A percentile compares a stretch with the other conserved stretches of the same genome.
These are phyloP conservation scores for Citrullus amarus DNA, from an alignment of 306 rosid species.

Conservation along the genomic window DNA sequence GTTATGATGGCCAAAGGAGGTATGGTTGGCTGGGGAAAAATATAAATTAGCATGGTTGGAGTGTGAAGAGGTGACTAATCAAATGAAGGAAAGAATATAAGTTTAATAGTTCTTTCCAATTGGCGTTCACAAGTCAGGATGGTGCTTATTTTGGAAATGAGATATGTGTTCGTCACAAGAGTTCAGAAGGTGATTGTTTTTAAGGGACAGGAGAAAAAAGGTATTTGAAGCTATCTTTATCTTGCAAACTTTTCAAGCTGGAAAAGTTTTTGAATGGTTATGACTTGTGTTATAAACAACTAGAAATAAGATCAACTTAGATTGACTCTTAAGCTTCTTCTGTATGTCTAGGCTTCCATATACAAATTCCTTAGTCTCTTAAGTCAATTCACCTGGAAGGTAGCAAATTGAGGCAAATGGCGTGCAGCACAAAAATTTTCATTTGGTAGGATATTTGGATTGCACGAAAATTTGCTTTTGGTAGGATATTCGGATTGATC, in stretches of 20 bases:
- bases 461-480: not conserved
- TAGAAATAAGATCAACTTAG: not conserved
- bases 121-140: not conserved
- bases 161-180: not conserved
- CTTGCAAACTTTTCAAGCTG: not conserved
- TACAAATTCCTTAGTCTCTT: not conserved
- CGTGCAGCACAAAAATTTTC: not conserved
- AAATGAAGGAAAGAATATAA: not conserved
- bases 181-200: not conserved
- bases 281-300: not conserved
- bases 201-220: not conserved
- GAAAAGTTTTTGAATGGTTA: not conserved
- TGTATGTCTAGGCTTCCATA: not conserved
- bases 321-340: not conserved
- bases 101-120: not conserved
- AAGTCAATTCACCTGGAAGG: not conserved
- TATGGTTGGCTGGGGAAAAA: not conserved
- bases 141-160: not conserved
- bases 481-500: not conserved
- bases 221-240: not conserved
- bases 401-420: not conserved
- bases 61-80: not conserved
- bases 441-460: not conserved
- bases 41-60: not conserved
- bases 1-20: not conserved